phyloP scores from a whole-genome alignment of 257 asterid genomes.

The Penstemon eatonii region DNA sequence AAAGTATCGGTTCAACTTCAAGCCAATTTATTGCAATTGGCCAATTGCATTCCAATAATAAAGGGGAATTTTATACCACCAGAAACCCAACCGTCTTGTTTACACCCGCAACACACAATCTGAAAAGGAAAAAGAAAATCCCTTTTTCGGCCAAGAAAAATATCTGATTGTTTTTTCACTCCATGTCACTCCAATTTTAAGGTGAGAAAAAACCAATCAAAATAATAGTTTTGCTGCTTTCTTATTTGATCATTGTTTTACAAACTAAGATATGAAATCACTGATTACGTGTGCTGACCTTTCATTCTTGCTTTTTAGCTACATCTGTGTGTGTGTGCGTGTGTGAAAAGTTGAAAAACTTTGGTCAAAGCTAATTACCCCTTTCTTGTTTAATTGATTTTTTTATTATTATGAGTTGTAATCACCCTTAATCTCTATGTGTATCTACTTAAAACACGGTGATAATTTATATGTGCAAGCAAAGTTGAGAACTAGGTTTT shows the following conservation, averaged over 20 bases:
- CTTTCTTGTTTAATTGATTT: slow-evolving; percentile 8
- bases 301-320: slow-evolving; percentile 1
- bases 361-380: slow-evolving; percentile 3
- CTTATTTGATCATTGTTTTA: background rate
- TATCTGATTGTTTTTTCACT: background rate
- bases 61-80: slow-evolving; percentile 11
- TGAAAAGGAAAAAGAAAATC: background rate
- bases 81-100: slow-evolving; percentile 26
- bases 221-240: slow-evolving; percentile 2
- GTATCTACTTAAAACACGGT: background rate
- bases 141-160: slow-evolving; percentile 15
- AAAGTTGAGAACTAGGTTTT: background rate
- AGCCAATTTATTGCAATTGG: background rate
- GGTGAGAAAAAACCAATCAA: slow-evolving; percentile 9
- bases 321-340: background rate
- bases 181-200: background rate
- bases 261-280: slow-evolving; percentile 23
- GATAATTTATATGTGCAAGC: slow-evolving; percentile 9
- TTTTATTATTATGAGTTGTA: slow-evolving; percentile 17
- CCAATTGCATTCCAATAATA: background rate
- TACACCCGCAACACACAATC: slow-evolving; percentile 1
- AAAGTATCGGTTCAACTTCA: background rate
- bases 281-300: slow-evolving; percentile 29
- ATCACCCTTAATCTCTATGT: background rate
- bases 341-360: slow-evolving; percentile 14